Evolutionary conservation across 139 green algal species (phyloP).

Genomic region (Chlorella sorokiniana): DNA sequence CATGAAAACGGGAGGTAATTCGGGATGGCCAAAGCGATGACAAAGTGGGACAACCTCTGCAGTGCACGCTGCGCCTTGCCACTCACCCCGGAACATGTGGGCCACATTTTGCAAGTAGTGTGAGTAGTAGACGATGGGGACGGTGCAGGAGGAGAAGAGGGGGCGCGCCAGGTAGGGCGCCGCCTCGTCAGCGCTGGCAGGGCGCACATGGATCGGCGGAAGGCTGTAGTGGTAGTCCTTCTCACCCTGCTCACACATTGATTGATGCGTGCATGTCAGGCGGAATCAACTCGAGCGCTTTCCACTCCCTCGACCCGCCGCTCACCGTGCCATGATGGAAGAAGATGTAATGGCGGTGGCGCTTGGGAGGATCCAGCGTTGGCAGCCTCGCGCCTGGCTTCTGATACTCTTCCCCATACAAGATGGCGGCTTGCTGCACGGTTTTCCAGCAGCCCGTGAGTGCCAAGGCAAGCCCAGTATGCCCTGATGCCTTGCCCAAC

Average conservation of each 20-base stretch:
- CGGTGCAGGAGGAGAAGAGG: not conserved
- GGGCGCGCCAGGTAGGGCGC: conserved; percentile 2
- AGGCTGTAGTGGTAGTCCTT: not conserved
- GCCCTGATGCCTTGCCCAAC: too few species aligned
- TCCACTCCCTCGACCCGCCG: too few species aligned
- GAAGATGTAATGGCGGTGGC: not conserved
- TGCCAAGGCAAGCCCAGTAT: too few species aligned
- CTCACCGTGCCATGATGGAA: not conserved
- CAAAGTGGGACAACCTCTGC: conserved; percentile 10
- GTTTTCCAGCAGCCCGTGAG: too few species aligned
- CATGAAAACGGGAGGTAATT: too few species aligned
- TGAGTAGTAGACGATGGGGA: not conserved
- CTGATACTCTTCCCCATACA: too few species aligned
- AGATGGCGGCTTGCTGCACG: too few species aligned
- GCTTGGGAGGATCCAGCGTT: not conserved
- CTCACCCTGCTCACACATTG: too few species aligned
- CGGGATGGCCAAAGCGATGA: too few species aligned
- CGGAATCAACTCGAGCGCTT: too few species aligned
- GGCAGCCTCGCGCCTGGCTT: not conserved
- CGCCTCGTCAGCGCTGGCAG: not conserved
- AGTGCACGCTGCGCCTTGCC: not conserved
- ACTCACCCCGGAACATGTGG: not conserved
- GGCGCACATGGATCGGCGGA: conserved; percentile 3
- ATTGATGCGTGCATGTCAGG: not conserved
- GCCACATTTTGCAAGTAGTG: not conserved